Percentiles rank a stretch among this genome's conserved stretches.
These are phyloP conservation scores for Penicillium hesseltinei DNA, from an alignment of 2,329 filamentous ascomycete species.

Conservation along the genomic window DNA sequence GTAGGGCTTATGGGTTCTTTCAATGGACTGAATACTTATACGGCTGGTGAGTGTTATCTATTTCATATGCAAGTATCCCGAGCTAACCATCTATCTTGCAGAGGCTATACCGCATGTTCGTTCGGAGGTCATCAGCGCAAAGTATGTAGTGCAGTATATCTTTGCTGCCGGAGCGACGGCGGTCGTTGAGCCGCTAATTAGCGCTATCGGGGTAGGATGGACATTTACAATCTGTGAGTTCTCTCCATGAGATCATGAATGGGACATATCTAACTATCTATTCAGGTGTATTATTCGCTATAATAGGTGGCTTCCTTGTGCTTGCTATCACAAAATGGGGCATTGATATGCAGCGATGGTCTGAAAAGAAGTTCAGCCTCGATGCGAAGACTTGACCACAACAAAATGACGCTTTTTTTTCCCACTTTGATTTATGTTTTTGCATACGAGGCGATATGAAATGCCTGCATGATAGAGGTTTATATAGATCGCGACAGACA, in stretches of 20 bases:
- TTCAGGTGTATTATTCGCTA: conserved; percentile 29
- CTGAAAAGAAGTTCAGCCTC: conserved; percentile 26
- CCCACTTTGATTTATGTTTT: conserved; percentile 3
- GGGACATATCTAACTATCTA: conserved; percentile 11
- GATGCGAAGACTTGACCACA: conserved; percentile 14
- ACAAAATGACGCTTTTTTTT: not conserved
- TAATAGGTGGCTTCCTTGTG: conserved; percentile 30
- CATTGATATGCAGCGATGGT: conserved; percentile 36
- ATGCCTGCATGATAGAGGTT: not conserved
- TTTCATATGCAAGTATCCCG: not conserved
- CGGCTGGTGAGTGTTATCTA: conserved; percentile 26
- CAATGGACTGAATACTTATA: conserved; percentile 71
- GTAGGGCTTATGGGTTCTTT: conserved; percentile 72
- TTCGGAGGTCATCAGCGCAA: conserved; percentile 75
- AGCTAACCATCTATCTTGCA: not conserved
- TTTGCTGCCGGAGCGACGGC: conserved; percentile 70
- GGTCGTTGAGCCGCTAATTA: conserved; percentile 68
- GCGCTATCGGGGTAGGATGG: conserved; percentile 75
- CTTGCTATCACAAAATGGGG: conserved; percentile 32
- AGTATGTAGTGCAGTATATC: conserved; percentile 75
- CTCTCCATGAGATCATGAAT: conserved; percentile 23
- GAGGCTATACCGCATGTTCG: conserved; percentile 49
- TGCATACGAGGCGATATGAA: not conserved
- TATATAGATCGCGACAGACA: conserved; percentile 4
- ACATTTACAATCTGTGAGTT: conserved; percentile 67